Evolutionary conservation across 768 basidiomycete genomes (phyloP), one percentile per base, ranked within the genome.

Genomic region (Hemileccinum impolitum): DNA sequence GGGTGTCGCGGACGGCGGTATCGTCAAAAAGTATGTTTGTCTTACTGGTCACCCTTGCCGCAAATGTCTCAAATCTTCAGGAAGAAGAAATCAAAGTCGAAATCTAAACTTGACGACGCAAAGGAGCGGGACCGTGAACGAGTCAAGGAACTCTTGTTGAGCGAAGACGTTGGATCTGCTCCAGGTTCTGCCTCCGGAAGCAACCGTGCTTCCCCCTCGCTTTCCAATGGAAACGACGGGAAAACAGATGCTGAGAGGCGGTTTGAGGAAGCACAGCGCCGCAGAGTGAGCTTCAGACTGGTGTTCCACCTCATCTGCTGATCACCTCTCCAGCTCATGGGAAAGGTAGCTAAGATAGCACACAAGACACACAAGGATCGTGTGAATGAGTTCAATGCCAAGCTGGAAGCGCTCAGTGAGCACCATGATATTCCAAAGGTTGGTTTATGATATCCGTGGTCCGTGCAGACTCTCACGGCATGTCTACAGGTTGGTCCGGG

Each of bases 341-440:
- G 83, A 52, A 82, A 80, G 57, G 88, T 94, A 15, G 77, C 80
- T 15, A 89, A 81, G 69, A 61, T 89, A 60, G 92, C 93, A 0
- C 74, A 74, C 60, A 90, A 88, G 72, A 91, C 89, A 6, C 93
- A 96, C 71, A 96, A 96, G 70, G 93, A 96, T 52, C 85, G 93
- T 37, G 93, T 96, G 32, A 83, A 80, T 55, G 91, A 94, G 61
- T 91, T 94, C 61, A 96, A 96, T 62, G 60, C 78, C 21, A 88
- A 94, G 64, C 75, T 96, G 9, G 93, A 94, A 70, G 72, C 80
- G 50, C 77, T 94, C 49, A 90, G 87, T 67, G 92, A 94, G 72
- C 93, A 94, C 76, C 90, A 95, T 68, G 92, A 94, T 66, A 93
- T 94, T 61, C 92, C 92, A 35, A 94, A 94, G 79, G 90, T 85